These are phyloP conservation scores for Chimonanthus salicifolius DNA, from an alignment of 164 flowering plant species.

Conservation along the genomic window DNA sequence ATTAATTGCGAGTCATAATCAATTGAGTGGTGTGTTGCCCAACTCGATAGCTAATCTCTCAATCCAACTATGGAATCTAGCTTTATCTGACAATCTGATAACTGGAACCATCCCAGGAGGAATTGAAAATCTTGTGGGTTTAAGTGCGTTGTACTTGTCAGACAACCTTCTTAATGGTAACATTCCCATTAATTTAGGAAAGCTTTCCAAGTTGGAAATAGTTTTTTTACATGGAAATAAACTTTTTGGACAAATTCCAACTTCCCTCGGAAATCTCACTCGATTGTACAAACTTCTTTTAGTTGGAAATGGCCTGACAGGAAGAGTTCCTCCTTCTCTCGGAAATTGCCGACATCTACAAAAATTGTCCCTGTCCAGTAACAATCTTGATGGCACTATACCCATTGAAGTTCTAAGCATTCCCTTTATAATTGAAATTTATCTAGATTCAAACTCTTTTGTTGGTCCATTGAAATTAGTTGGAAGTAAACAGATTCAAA, in stretches of 20 bases:
- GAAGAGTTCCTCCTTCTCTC: constrained; percentile 12
- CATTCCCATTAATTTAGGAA: constrained; percentile 7
- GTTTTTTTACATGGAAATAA: background rate
- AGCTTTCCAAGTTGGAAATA: background rate
- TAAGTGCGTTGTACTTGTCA: background rate
- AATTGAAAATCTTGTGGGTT: constrained; percentile 22
- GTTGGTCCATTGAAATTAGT: constrained; percentile 20
- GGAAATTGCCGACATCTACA: background rate
- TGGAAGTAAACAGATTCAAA: constrained; percentile 13
- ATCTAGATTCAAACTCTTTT: constrained; percentile 12
- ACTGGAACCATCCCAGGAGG: constrained; percentile 17
- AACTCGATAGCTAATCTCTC: constrained; percentile 20
- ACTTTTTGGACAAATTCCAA: constrained; percentile 16
- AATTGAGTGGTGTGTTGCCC: constrained; percentile 4
- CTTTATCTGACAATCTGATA: background rate
- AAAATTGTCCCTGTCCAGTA: constrained; percentile 2
- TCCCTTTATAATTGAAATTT: background rate
- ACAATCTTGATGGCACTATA: constrained; percentile 12
- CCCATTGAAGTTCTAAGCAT: constrained; percentile 4
- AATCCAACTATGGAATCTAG: background rate
- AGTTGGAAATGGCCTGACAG: constrained; percentile 12
- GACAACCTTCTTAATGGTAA: constrained; percentile 17
- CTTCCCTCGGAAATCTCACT: constrained; percentile 23
- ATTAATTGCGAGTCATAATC: background rate
- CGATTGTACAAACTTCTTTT: constrained; percentile 1